Evolutionary conservation across 2,329 filamentous ascomycete genomes (phyloP).

Genomic region (Sporothrix pallida): DNA sequence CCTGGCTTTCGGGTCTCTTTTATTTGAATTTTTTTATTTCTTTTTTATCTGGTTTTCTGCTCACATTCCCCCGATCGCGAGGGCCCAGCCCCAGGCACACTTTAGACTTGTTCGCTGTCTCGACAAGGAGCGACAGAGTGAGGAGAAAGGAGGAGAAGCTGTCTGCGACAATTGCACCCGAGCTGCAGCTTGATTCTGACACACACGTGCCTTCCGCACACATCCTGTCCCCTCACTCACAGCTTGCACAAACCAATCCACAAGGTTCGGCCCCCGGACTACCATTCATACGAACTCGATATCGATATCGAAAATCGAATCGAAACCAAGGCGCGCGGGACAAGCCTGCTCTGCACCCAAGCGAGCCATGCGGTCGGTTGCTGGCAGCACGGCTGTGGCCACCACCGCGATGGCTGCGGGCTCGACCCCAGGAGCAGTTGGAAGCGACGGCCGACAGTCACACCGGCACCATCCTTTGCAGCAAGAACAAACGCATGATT

Average conservation of each 20-base stretch:
- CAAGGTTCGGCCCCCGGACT: conserved; percentile 23
- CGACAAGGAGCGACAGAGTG: conserved; percentile 20
- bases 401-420: conserved; percentile 4
- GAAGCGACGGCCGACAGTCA: conserved; percentile 17
- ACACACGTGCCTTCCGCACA: conserved; percentile 22
- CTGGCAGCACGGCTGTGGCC: conserved; percentile 27
- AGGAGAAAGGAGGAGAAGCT: conserved; percentile 25
- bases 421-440: conserved; percentile 1
- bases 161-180: conserved; percentile 31
- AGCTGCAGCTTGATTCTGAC: conserved; percentile 22
- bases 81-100: conserved; percentile 16
- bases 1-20: neutral
- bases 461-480: conserved; percentile 28
- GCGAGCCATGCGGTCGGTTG: conserved; percentile 25
- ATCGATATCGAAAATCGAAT: neutral
- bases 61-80: conserved; percentile 19
- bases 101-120: neutral
- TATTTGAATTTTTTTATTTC: neutral
- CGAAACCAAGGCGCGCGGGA: conserved; percentile 13
- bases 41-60: neutral
- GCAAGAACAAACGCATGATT: conserved; percentile 15
- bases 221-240: conserved; percentile 4
- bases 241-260: neutral
- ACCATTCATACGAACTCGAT: conserved; percentile 13
- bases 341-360: neutral